These are phyloP conservation scores for Fraxinus greggii DNA, from an alignment of 305 asterid species.

Conservation along the genomic window DNA sequence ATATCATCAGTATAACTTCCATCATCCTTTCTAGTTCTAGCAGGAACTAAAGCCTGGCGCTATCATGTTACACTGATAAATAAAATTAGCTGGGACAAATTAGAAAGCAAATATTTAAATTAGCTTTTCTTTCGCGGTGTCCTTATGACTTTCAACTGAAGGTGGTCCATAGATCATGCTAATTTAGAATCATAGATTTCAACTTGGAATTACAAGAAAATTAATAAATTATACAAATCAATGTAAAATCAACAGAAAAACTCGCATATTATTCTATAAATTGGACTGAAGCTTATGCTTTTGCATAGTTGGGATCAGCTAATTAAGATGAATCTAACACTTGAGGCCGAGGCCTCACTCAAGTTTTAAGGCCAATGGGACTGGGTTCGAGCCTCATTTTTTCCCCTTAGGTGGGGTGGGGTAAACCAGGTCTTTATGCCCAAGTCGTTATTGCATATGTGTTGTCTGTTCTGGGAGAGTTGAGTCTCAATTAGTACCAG, in stretches of 20 bases:
- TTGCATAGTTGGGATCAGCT: neutral
- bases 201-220: neutral
- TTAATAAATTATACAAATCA: neutral
- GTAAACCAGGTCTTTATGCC: too few species aligned
- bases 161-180: neutral
- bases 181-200: neutral
- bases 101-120: neutral
- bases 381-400: neutral
- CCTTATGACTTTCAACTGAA: neutral
- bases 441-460: too few species aligned
- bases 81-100: neutral
- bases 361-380: neutral
- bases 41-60: neutral
- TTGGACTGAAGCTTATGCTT: neutral
- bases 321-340: neutral
- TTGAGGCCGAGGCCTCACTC: neutral
- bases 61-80: neutral
- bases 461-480: too few species aligned
- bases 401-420: too few species aligned
- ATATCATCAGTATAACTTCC: neutral
- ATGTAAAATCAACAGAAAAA: neutral
- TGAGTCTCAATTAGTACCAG: too few species aligned
- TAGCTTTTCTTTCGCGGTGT: neutral
- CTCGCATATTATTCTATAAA: neutral
- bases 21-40: neutral